Evolutionary conservation across 305 asterid genomes (phyloP).

Genomic region (Rubia tinctorum): DNA sequence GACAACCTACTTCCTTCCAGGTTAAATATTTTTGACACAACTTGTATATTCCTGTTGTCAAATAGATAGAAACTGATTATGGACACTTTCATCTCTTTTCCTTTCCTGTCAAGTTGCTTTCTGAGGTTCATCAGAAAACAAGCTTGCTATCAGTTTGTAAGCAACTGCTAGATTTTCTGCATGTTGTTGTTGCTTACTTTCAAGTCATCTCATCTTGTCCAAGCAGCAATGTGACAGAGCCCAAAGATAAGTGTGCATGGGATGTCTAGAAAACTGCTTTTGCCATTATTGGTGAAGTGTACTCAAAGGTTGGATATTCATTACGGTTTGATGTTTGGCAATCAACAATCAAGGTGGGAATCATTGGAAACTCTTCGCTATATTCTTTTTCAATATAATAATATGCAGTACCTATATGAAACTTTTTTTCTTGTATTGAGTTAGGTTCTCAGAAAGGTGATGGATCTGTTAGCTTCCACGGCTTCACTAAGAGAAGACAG

Average conservation of each 20-base stretch:
- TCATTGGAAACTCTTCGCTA: constrained; percentile 15
- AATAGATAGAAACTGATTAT: background rate
- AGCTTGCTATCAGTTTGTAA: constrained; percentile 49
- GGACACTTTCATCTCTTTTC: background rate
- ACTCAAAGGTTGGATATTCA: constrained; percentile 62
- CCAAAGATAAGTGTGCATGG: constrained; percentile 32
- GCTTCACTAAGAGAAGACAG: constrained; percentile 51
- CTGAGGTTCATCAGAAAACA: constrained; percentile 46
- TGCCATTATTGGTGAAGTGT: constrained; percentile 64
- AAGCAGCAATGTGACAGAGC: constrained; percentile 30
- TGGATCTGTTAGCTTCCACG: constrained; percentile 70
- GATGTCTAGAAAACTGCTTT: constrained; percentile 62
- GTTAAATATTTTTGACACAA: background rate
- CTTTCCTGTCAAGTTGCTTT: constrained; percentile 52
- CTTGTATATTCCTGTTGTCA: constrained; percentile 9
- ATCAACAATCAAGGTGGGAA: constrained; percentile 72
- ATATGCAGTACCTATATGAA: constrained; percentile 20
- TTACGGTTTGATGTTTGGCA: constrained; percentile 62
- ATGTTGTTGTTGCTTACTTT: constrained; percentile 55
- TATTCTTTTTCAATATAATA: background rate
- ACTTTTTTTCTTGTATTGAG: constrained; percentile 25
- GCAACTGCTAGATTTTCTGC: constrained; percentile 58
- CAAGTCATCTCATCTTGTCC: constrained; percentile 42
- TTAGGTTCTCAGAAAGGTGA: constrained; percentile 68
- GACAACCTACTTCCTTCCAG: background rate